phyloP scores from a whole-genome alignment of 2,329 filamentous ascomycete species.

The Ceratocystiopsis brevicomis region DNA sequence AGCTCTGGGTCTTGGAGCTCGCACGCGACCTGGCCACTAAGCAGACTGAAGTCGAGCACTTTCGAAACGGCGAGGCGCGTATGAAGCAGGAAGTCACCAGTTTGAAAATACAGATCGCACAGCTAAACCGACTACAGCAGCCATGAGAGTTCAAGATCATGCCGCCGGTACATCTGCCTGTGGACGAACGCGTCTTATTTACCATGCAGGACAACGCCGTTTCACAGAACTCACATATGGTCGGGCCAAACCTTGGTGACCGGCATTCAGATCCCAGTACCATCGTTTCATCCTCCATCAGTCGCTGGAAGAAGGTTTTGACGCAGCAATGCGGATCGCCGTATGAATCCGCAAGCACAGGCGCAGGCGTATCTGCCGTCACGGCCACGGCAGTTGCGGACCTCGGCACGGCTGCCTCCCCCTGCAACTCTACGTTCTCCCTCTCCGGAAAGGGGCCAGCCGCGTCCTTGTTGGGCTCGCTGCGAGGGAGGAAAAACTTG shows the following conservation, averaged over 20 bases:
- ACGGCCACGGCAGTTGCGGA: neutral
- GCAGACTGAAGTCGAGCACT: conserved; percentile 32
- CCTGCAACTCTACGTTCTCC: too few relatives aligned
- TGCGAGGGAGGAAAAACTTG: too few relatives aligned
- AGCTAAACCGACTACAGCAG: conserved; percentile 38
- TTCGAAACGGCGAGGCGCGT: conserved; percentile 29
- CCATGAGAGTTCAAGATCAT: conserved; percentile 38
- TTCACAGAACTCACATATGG: conserved; percentile 16
- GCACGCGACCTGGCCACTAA: conserved; percentile 39
- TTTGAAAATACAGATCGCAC: conserved; percentile 38
- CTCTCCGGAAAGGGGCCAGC: too few relatives aligned
- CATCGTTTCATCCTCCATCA: conserved; percentile 34
- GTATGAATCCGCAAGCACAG: too few relatives aligned
- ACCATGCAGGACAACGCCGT: conserved; percentile 27
- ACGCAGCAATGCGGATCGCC: too few relatives aligned
- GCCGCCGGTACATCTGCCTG: conserved; percentile 30
- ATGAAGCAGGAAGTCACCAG: conserved; percentile 38
- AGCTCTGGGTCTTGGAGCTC: conserved; percentile 43
- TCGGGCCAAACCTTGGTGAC: conserved; percentile 32
- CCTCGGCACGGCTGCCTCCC: neutral
- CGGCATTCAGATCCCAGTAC: conserved; percentile 31
- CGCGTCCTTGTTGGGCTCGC: too few relatives aligned
- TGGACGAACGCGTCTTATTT: conserved; percentile 29
- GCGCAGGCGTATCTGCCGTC: too few relatives aligned
- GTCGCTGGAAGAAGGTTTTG: conserved; percentile 39